Evolutionary conservation across 2,329 filamentous ascomycete species (phyloP).

Genomic region (Alternaria viburni): DNA sequence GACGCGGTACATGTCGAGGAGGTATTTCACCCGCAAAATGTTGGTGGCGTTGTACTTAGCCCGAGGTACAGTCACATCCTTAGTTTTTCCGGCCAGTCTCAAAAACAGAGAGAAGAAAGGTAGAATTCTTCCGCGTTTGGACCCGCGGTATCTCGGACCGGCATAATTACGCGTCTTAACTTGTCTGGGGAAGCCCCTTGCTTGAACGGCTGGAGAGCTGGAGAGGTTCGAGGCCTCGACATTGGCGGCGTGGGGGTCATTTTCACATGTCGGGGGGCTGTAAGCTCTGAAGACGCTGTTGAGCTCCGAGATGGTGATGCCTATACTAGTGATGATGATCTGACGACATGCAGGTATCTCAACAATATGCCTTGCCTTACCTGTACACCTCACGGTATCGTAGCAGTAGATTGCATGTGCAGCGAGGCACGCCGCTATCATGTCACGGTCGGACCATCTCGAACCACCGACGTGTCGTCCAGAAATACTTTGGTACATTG

Average conservation of each 20-base stretch:
- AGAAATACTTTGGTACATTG: constrained; percentile 6
- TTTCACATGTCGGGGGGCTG: constrained; percentile 5
- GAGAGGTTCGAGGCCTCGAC: background rate
- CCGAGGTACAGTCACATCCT: constrained; percentile 10
- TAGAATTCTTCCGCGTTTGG: constrained; percentile 1
- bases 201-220: background rate
- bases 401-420: background rate
- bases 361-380: constrained; percentile 2
- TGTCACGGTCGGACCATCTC: background rate
- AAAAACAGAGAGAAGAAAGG: background rate
- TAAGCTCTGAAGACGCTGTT: background rate
- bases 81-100: constrained; percentile 1
- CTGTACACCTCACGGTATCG: background rate
- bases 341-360: constrained; percentile 11
- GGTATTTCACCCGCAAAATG: constrained; percentile 8
- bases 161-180: background rate
- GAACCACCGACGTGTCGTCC: background rate
- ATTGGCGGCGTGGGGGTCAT: background rate
- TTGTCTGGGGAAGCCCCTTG: background rate
- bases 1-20: constrained; percentile 5
- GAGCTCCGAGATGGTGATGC: background rate
- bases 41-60: constrained; percentile 10
- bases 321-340: background rate
- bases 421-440: background rate
- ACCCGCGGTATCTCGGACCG: background rate